Percentiles rank a stretch among this genome's conserved stretches.
phyloP scores from a whole-genome alignment of 2,329 filamentous ascomycete species.

The Triangularia setosa region DNA sequence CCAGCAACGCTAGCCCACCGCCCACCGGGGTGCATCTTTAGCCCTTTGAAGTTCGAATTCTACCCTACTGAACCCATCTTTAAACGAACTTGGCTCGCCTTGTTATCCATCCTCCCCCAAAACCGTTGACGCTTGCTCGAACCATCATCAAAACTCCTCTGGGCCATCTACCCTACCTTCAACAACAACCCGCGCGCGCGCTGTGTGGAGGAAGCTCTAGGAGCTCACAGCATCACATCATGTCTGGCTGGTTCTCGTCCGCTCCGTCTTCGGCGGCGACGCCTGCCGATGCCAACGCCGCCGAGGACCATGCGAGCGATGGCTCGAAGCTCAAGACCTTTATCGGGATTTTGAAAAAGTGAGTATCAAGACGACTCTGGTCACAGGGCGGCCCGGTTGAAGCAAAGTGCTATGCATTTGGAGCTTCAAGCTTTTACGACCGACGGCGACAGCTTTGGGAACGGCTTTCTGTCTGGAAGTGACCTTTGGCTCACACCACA shows the following conservation, averaged over 20 bases:
- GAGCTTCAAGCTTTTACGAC: background rate
- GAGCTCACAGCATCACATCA: conserved; percentile 1
- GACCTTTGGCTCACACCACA: conserved; percentile 27
- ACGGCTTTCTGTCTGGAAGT: background rate
- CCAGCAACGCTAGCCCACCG: background rate
- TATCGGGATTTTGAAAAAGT: conserved; percentile 83
- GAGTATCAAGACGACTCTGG: conserved; percentile 34
- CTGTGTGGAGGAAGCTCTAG: background rate
- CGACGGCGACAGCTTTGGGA: background rate
- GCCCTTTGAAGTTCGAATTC: background rate
- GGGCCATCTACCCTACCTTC: background rate
- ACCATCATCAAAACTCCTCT: background rate
- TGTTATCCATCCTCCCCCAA: background rate
- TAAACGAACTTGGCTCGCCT: background rate
- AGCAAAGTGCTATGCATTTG: background rate
- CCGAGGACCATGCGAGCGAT: conserved; percentile 61
- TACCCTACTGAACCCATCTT: background rate
- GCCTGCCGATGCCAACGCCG: conserved; percentile 29
- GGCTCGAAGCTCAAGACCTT: conserved; percentile 87
- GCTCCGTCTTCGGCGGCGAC: conserved; percentile 15
- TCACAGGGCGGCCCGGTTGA: conserved; percentile 7
- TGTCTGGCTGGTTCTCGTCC: conserved; percentile 20
- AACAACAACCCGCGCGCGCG: background rate
- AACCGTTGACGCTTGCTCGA: background rate
- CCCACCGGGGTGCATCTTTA: background rate